Evolutionary conservation across 2,329 filamentous ascomycete genomes (phyloP), one percentile per base, ranked within the genome.

Genomic region (Emergomyces orientalis): DNA sequence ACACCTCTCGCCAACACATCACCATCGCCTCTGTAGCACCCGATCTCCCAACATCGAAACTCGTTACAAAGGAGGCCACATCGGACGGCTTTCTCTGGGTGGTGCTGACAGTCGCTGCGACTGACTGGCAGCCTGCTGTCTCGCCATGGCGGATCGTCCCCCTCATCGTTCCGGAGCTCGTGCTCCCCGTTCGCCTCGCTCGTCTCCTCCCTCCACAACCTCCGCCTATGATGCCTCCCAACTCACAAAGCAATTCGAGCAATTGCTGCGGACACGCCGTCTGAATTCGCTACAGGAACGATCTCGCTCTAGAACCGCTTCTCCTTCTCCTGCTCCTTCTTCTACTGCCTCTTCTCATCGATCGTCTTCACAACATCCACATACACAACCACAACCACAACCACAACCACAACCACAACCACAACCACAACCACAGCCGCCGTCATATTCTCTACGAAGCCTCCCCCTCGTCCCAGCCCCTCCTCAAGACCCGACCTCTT

Each of bases 231-330:
- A 91, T 86, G 90, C 91, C 32, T 83, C 85, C 70, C 89, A 91
- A 64, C 80, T 97, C 70, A 88, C 89, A 60, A 80, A 88, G 70
- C 88, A 91, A 72, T 97, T 97, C 75, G 90, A 96, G 74, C 88
- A 91, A 67, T 80, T 96, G 65, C 82, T 97, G 72, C 88, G 90
- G 74, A 91, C 89, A 63, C 92, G 90, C 80, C 86, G 91, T 75
- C 86, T 96, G 81, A 92, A 90, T 74, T 89, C 92, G 67, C 82
- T 97, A 59, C 86, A 88, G 69, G 84, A 86, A 68, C 79, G 81
- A 62, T 85, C 86, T 41, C 81, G 82, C 65, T 82, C 84, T 41
- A 79, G 81, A 39, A 82, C 81, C 47, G 79, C 81, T 59, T 88
- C 87, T 43, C 87, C 81, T 49, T 79, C 80, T 41, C 74, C 73